Conservation (phyloP, 192 early-diverging fungal genomes). For the Backusella luteola region DNA sequence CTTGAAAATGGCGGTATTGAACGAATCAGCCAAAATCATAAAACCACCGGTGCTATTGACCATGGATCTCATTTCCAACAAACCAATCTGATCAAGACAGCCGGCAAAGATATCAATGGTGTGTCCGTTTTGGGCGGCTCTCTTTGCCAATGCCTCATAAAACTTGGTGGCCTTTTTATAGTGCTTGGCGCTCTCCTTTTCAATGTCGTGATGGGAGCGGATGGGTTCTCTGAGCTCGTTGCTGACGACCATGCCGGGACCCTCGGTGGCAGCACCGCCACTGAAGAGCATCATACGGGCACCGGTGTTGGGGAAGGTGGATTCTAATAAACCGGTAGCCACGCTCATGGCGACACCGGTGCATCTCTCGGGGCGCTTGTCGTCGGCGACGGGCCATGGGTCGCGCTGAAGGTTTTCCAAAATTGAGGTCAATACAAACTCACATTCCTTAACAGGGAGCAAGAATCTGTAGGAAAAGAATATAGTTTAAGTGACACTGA, state of each 20-base stretch:
- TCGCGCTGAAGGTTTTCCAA: conserved; percentile 97
- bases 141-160: conserved; percentile 87
- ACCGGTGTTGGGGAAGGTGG: conserved; percentile 89
- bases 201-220: conserved; percentile 95
- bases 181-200: conserved; percentile 92
- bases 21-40: conserved; percentile 96
- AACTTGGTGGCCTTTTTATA: conserved; percentile 94
- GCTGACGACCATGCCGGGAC: conserved; percentile 95
- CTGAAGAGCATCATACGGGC: conserved; percentile 90
- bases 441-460: conserved; percentile 90
- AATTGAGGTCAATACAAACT: conserved; percentile 93
- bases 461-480: conserved; percentile 63
- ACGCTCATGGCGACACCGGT: conserved; percentile 94
- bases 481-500: too few relatives aligned
- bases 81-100: conserved; percentile 94
- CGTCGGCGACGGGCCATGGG: conserved; percentile 92
- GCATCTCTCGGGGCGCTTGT: conserved; percentile 88
- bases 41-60: conserved; percentile 85
- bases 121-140: conserved; percentile 84
- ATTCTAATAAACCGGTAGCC: conserved; percentile 89
- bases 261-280: conserved; percentile 92
- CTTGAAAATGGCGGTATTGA: conserved; percentile 95
- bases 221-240: conserved; percentile 90
- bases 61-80: conserved; percentile 95
- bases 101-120: conserved; percentile 99